These are phyloP conservation scores for Osmanthus fragrans DNA, from an alignment of 257 asterid genomes.

Conservation along the genomic window DNA sequence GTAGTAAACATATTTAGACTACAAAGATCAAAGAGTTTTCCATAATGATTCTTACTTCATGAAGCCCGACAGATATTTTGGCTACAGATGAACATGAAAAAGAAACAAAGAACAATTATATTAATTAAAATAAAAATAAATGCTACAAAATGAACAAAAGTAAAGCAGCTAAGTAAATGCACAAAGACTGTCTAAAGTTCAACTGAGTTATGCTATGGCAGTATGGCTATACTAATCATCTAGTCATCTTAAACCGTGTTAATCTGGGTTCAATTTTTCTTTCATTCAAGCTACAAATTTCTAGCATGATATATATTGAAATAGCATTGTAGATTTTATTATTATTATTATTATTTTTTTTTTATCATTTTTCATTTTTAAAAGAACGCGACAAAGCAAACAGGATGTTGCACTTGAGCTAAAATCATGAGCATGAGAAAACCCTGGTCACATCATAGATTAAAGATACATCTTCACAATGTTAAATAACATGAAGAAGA, in stretches of 20 bases:
- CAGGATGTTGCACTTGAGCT: neutral
- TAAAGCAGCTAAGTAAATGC: neutral
- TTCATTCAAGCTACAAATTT: neutral
- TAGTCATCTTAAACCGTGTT: neutral
- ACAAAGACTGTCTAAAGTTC: neutral
- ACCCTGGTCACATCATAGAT: neutral
- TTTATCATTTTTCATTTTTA: neutral
- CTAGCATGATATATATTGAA: neutral
- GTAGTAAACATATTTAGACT: constrained; percentile 10
- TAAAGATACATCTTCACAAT: neutral
- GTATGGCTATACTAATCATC: neutral
- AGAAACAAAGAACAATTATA: constrained; percentile 19
- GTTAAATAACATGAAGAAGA: constrained; percentile 1
- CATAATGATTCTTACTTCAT: constrained; percentile 65
- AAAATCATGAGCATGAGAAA: neutral
- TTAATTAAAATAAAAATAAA: neutral
- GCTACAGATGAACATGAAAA: constrained; percentile 52
- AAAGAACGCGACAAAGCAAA: neutral
- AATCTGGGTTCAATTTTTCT: neutral
- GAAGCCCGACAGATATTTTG: constrained; percentile 88
- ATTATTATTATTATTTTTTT: no score
- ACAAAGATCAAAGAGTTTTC: constrained; percentile 13
- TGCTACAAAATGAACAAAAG: neutral
- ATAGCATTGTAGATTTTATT: neutral
- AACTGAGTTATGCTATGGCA: neutral